phyloP scores from a whole-genome alignment of 192 early-diverging fungal species.

The Umbelopsis sp. region DNA sequence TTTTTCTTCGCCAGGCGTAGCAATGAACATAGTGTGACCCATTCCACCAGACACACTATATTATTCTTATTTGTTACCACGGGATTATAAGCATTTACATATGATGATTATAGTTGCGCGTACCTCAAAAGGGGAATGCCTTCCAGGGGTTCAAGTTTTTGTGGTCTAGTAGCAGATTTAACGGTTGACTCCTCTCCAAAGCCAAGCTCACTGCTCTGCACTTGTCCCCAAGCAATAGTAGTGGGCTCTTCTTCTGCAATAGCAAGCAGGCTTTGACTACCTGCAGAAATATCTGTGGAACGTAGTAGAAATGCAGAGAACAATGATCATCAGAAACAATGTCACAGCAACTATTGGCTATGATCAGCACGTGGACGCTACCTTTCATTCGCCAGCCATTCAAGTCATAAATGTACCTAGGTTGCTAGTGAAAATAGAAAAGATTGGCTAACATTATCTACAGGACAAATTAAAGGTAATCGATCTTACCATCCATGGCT shows the following conservation, averaged over 20 bases:
- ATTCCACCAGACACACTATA: slow-evolving; percentile 38
- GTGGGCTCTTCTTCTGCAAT: slow-evolving; percentile 33
- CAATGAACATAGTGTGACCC: slow-evolving; percentile 46
- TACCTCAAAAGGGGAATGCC: slow-evolving; percentile 39
- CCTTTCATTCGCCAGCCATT: slow-evolving; percentile 44
- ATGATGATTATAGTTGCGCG: background rate
- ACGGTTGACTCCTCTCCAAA: slow-evolving; percentile 43
- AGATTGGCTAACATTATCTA: background rate
- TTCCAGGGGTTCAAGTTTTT: slow-evolving; percentile 47
- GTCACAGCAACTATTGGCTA: background rate
- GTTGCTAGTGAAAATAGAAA: slow-evolving; percentile 18
- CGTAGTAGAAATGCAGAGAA: background rate
- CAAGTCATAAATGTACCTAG: slow-evolving; percentile 45
- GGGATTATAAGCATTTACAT: background rate
- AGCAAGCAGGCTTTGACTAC: slow-evolving; percentile 43
- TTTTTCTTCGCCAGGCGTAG: slow-evolving; percentile 45
- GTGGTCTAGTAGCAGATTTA: slow-evolving; percentile 43
- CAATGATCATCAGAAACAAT: background rate
- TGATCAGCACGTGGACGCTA: background rate
- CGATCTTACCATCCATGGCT: slow-evolving; percentile 47
- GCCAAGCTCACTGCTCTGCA: slow-evolving; percentile 43
- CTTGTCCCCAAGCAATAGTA: slow-evolving; percentile 52
- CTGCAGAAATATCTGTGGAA: slow-evolving; percentile 31
- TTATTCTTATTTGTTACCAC: background rate
- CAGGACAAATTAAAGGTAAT: background rate